Evolutionary conservation across 2,329 filamentous ascomycete species (phyloP), one percentile per base, ranked within the genome.

Genomic region (Claviceps digitariae): DNA sequence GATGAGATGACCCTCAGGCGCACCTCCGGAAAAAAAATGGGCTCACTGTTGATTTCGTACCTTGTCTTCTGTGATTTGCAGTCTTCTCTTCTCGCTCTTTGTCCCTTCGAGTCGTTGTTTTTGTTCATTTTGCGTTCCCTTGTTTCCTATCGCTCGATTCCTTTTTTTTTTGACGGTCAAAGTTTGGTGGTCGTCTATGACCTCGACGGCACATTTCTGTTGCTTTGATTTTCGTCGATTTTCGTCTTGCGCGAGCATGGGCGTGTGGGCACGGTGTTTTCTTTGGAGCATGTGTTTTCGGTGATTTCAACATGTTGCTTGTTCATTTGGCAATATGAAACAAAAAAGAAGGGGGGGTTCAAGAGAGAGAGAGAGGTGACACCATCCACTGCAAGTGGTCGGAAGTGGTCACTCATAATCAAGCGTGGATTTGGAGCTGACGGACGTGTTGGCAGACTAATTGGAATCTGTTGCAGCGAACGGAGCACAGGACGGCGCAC

Each of bases 401-500:
- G 31, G 31, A 34, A 34, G 17, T 41, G 15, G 36, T 40, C 51
- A 51, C 25, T 29, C 17, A 25, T 6, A 40, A 13, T 23, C 21
- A 45, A 48, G 27, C 17, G 21, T 47, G 46, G 31, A 40, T 46
- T 47, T 45, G 52, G 55, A 54, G 55, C 51, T 51, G 47, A 17
- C n/a, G 44, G 36, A 54, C 29, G 50, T 43, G 48, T n/a, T 51
- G 50, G 31, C 38, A 40, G 38, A 29, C 40, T 36, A 23, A 23
- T 52, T 56, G 52, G 45, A n/a, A 50, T 41, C 50, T 41, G 38
- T 36, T 48, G 29, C 47, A 51, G 31, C 17, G 31, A 51, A 51
- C 34, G 47, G 52, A 46, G 54, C 47, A 52, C 47, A 52, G 55
- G 40, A 52, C 48, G 54, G 23, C 29, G 47, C 52, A 49, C 48